These are phyloP conservation scores for Sporodiniella umbellata DNA, from an alignment of 371 early-diverging fungal species.

Conservation along the genomic window DNA sequence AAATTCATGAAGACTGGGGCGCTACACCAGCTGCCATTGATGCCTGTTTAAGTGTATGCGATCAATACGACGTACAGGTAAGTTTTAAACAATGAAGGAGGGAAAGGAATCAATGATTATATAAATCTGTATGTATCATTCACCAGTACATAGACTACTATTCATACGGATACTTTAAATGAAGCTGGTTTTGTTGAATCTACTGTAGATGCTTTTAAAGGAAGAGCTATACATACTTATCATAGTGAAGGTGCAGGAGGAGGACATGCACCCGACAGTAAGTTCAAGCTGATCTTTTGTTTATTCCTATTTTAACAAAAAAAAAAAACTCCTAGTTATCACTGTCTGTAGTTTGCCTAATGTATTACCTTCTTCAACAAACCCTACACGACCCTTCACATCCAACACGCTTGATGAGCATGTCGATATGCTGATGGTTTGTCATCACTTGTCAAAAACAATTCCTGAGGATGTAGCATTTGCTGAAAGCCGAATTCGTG, in stretches of 20 bases:
- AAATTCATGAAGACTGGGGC: slow-evolving; percentile 95
- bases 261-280: slow-evolving; percentile 89
- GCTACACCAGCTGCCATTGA: slow-evolving; percentile 93
- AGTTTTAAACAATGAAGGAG: not conserved
- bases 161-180: slow-evolving; percentile 93
- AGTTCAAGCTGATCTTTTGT: slow-evolving; percentile 3
- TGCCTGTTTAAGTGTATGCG: slow-evolving; percentile 79
- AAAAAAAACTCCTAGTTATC: slow-evolving; percentile 47
- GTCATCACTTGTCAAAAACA: slow-evolving; percentile 88
- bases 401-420: slow-evolving; percentile 94
- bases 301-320: not conserved
- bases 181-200: slow-evolving; percentile 93
- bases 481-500: slow-evolving; percentile 92
- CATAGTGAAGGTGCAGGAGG: slow-evolving; percentile 96
- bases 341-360: slow-evolving; percentile 78
- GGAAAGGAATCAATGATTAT: not conserved
- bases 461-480: slow-evolving; percentile 95
- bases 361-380: slow-evolving; percentile 90
- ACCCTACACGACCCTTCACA: slow-evolving; percentile 91
- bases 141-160: slow-evolving; percentile 53
- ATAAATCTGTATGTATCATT: no score
- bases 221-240: slow-evolving; percentile 90
- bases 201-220: slow-evolving; percentile 82
- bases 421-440: slow-evolving; percentile 97
- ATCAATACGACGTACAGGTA: slow-evolving; percentile 81